Conservation (phyloP, 257 asterid species). For the Pogostemon cablin region DNA sequence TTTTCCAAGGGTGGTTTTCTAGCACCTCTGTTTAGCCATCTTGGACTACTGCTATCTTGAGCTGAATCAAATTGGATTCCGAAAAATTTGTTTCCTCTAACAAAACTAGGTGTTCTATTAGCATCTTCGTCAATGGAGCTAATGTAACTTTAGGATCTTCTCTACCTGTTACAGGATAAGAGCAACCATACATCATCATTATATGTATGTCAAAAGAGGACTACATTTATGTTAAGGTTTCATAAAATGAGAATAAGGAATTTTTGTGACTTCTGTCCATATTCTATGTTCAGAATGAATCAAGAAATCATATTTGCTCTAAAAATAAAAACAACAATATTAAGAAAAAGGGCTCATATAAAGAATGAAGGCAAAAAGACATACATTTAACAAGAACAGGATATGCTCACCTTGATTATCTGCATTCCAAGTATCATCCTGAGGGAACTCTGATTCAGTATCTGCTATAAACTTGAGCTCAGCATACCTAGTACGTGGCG, state of each 20-base stretch:
- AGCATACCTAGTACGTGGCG: slow-evolving; percentile 54
- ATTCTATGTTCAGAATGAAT: no score
- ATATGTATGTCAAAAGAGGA: neutral
- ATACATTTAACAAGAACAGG: neutral
- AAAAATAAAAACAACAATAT: no score
- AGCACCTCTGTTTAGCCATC: slow-evolving; percentile 43
- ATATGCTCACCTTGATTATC: slow-evolving; percentile 50
- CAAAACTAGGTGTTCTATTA: slow-evolving; percentile 51
- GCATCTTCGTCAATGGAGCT: slow-evolving; percentile 47
- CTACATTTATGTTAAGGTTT: neutral
- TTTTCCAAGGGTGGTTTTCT: slow-evolving; percentile 45
- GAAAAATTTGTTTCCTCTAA: slow-evolving; percentile 58
- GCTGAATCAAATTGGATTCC: slow-evolving; percentile 70
- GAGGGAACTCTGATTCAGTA: slow-evolving; percentile 50
- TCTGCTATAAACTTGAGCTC: slow-evolving; percentile 64
- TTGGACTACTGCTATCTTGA: slow-evolving; percentile 66
- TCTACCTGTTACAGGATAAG: slow-evolving; percentile 41
- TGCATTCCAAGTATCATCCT: slow-evolving; percentile 47
- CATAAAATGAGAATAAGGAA: neutral
- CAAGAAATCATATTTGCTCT: no score
- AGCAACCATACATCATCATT: neutral
- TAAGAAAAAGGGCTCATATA: no score
- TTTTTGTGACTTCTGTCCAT: no score
- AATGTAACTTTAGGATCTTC: slow-evolving; percentile 49
- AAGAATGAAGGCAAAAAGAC: neutral